Base-by-base conservation (phyloP, 31 red algal species). In the Bonnemaisonia californica region DNA sequence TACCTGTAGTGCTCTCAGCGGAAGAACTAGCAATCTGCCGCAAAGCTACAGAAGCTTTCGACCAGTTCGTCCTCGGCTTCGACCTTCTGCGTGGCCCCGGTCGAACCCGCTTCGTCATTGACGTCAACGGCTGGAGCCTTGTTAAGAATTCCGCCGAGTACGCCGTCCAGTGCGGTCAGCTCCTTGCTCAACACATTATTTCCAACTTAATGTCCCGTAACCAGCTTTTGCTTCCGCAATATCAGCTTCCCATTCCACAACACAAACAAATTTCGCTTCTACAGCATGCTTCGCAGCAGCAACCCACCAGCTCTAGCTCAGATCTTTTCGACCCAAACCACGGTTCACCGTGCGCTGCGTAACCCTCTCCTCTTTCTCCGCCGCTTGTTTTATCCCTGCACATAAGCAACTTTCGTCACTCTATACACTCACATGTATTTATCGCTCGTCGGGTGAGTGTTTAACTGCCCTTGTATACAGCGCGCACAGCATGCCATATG, bases 41-140 rank as follows among this genome's bases (percentile, higher is more conserved):
- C 45, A 64, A 55, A 31, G 78, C 90, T 26, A 61, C 80, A 1
- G 32, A 57, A 38, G 87, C 85, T 27, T 98, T 98, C 71, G 67
- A 89, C 38, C 95, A 98, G 41, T 98, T 94, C 70, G 83, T 98
- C 23, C 42, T 85, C 32, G 95, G 95, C 11, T 98, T 98, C 78
- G 96, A 98, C 72, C 32, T 98, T 8, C 60, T 98, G 60, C 89
- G 96, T 28, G 45, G 41, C 21, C 51, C 62, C 21, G 82, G 80
- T 33, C 75, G 67, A 4, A 33, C 22, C 11, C 24, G 33, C 18
- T 92, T 82, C 61, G 89, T 98, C 31, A 93, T 92, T 85, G 96
- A 98, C 64, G 96, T 98, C 76, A 98, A 98, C 71, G 96, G 96
- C 21, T 98, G 93, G 88, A 93, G 89, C 65, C 72, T 98, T 61